Evolutionary conservation across 805 yeast genomes (phyloP), one percentile per base, ranked within the genome.

Genomic region (Starmerella kuoi): DNA sequence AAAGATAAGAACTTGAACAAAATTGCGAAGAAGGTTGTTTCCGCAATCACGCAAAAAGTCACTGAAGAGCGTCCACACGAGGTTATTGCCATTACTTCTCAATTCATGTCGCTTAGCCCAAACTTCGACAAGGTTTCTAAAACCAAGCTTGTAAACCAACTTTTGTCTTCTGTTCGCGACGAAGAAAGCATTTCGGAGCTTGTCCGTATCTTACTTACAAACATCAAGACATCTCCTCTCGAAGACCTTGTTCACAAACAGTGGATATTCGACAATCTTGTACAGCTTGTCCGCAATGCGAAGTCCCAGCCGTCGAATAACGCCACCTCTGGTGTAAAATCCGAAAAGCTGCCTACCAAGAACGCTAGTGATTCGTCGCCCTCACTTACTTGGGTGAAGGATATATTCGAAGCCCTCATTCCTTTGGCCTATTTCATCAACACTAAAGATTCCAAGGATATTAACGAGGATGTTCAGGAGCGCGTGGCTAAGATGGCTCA

Each of bases 91-190:
- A 42, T 48, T 2, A 33, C 49, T 3, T 15, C 39, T 21, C 39
- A 31, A 31, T 47, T 48, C 26, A 43, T 52, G 36, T 37, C 38
- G 9, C 34, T 35, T 25, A 45, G 49, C 31, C 66, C 81, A 54
- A 76, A 76, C 46, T 86, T 87, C 59, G 96, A 87, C 59, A 67
- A 70, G 46, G 57, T 81, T 23, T 79, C 94, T 1, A 85, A 80
- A 54, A 64, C 87, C 1, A 84, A 79, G 56, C 73, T 84, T 0
- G 62, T 74, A 11, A 76, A 73, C 32, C 59, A 56, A 12, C 54
- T 76, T 8, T 49, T 76, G 7, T 35, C 51, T 18, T 43, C 42
- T 14, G 46, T 50, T 4, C 41, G 32, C 5, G 41, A 31, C 21
- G 44, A 44, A 15, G 36, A 32, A 9, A 27, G 21, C 7, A 35